phyloP scores from a whole-genome alignment of 306 rosid genomes.

The Prunus salicina region DNA sequence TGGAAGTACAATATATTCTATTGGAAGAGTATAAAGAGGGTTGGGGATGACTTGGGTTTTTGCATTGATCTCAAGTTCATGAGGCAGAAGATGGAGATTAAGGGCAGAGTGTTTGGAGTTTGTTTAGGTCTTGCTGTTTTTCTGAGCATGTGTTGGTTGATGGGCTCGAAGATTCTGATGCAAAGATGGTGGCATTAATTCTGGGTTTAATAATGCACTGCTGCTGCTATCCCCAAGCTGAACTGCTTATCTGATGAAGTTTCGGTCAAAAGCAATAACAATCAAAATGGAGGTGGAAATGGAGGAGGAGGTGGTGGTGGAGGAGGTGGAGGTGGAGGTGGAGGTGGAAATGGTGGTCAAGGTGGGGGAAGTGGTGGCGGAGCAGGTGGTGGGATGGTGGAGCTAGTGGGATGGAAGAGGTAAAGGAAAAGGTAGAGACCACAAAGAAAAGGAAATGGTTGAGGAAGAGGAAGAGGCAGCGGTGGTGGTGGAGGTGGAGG shows the following conservation, averaged over 20 bases:
- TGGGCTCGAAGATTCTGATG: constrained; percentile 12
- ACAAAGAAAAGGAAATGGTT: neutral
- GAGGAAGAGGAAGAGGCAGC: neutral
- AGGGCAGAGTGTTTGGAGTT: constrained; percentile 3
- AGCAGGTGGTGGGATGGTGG: constrained; percentile 13
- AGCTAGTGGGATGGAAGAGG: constrained; percentile 8
- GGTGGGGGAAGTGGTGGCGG: constrained; percentile 22
- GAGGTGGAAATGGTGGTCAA: constrained; percentile 14
- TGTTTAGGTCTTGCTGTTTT: constrained; percentile 19
- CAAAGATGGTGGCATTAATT: neutral
- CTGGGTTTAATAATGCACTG: neutral
- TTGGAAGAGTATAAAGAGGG: constrained; percentile 24
- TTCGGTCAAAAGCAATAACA: constrained; percentile 1
- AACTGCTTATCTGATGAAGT: constrained; percentile 10
- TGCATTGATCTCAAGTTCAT: neutral
- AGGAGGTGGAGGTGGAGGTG: neutral
- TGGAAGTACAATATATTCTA: neutral
- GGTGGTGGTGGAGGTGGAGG: neutral
- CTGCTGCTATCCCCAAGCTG: neutral
- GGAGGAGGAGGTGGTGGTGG: neutral
- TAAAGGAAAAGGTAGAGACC: neutral
- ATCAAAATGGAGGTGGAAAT: constrained; percentile 2
- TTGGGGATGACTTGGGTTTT: neutral
- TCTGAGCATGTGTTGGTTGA: constrained; percentile 18
- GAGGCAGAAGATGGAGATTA: constrained; percentile 14